These are phyloP conservation scores for Penicillium salamii DNA, from an alignment of 495 filamentous ascomycete species.

Conservation along the genomic window DNA sequence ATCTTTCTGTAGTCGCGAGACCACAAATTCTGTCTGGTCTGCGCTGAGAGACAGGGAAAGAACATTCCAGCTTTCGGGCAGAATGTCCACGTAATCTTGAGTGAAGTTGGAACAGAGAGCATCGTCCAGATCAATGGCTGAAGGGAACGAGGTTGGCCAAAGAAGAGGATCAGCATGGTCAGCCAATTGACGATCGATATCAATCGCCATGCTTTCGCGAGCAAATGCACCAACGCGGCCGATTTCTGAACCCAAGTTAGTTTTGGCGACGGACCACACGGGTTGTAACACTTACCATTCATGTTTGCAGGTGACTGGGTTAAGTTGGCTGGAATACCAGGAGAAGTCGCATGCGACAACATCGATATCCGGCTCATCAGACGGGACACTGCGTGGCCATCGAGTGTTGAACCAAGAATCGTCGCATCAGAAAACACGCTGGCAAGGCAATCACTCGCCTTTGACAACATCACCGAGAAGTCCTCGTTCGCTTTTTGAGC, in stretches of 20 bases:
- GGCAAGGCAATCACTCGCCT: constrained; percentile 38
- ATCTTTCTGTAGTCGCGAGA: constrained; percentile 71
- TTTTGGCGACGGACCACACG: not conserved
- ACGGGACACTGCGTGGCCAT: constrained; percentile 42
- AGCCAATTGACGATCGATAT: constrained; percentile 41
- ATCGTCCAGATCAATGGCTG: constrained; percentile 19
- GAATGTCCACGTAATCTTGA: constrained; percentile 53
- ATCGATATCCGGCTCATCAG: constrained; percentile 48
- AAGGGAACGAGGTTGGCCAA: constrained; percentile 30
- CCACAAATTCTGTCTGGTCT: constrained; percentile 72
- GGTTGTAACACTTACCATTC: constrained; percentile 32
- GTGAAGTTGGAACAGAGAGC: constrained; percentile 34
- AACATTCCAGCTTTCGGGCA: constrained; percentile 79
- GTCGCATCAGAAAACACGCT: constrained; percentile 38
- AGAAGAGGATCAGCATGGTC: constrained; percentile 39
- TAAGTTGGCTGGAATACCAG: constrained; percentile 27
- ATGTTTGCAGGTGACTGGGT: constrained; percentile 41
- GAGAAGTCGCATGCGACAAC: constrained; percentile 41
- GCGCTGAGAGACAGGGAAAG: constrained; percentile 83
- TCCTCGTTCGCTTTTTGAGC: constrained; percentile 36
- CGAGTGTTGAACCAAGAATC: constrained; percentile 42
- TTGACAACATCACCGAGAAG: constrained; percentile 41
- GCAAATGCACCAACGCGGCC: constrained; percentile 46
- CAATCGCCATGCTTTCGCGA: constrained; percentile 42
- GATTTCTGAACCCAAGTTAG: constrained; percentile 33